These are phyloP conservation scores for Agrocybe pediades DNA, from an alignment of 768 basidiomycete genomes.

Conservation along the genomic window DNA sequence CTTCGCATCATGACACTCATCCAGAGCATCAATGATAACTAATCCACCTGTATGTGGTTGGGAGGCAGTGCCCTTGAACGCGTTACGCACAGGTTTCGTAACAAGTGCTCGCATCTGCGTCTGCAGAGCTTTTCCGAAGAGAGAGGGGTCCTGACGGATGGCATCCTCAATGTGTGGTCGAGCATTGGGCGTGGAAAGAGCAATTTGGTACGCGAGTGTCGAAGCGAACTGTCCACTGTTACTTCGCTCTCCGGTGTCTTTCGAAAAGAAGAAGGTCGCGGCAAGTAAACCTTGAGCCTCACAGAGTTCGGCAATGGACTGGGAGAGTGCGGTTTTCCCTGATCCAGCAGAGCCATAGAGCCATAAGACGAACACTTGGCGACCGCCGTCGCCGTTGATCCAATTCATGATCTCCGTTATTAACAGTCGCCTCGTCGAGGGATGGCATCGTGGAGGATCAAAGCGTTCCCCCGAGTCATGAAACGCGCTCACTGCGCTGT, in stretches of 20 bases:
- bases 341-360: slow-evolving; percentile 15
- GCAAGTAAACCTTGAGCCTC: neutral
- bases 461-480: slow-evolving; percentile 16
- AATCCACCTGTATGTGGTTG: neutral
- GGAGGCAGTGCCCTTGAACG: neutral
- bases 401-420: slow-evolving; percentile 17
- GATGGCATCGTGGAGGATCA: slow-evolving; percentile 15
- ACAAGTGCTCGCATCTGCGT: slow-evolving; percentile 12
- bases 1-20: slow-evolving; percentile 13
- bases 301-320: slow-evolving; percentile 16
- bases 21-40: slow-evolving; percentile 15
- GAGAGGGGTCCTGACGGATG: slow-evolving; percentile 8
- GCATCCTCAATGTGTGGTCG: slow-evolving; percentile 1
- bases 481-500: slow-evolving; percentile 9
- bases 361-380: slow-evolving; percentile 7
- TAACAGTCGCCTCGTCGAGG: slow-evolving; percentile 13
- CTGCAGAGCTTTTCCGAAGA: slow-evolving; percentile 12
- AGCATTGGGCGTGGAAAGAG: slow-evolving; percentile 6
- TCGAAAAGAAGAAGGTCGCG: slow-evolving; percentile 19
- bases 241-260: neutral
- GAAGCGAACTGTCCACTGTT: slow-evolving; percentile 6
- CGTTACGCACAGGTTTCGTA: slow-evolving; percentile 1
- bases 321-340: slow-evolving; percentile 18
- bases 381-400: slow-evolving; percentile 1
- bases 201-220: slow-evolving; percentile 15